Evolutionary conservation across 2,329 filamentous ascomycete species (phyloP).

Genomic region (Cordyceps javanica): DNA sequence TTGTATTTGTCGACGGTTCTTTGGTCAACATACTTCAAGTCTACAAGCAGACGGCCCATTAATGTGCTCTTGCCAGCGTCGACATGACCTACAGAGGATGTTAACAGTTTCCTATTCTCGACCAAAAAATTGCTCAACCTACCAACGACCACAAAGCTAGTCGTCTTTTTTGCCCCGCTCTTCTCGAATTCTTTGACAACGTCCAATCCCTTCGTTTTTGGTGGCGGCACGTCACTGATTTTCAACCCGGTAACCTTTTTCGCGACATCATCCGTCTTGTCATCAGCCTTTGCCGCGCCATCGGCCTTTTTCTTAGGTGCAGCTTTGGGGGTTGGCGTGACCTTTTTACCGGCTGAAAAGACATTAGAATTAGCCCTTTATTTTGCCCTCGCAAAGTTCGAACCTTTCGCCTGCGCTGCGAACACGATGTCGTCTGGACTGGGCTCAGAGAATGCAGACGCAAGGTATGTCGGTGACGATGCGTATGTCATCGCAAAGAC

Average conservation of each 20-base stretch:
- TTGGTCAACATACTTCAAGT: constrained; percentile 82
- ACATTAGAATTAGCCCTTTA: constrained; percentile 48
- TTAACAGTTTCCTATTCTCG: neutral
- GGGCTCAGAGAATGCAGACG: constrained; percentile 69
- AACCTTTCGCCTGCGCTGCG: constrained; percentile 85
- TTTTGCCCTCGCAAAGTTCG: constrained; percentile 49
- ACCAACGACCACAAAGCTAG: constrained; percentile 93
- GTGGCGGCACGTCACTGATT: constrained; percentile 48
- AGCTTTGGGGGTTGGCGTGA: constrained; percentile 31
- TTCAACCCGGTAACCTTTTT: constrained; percentile 30
- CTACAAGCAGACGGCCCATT: constrained; percentile 89
- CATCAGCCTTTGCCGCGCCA: constrained; percentile 19
- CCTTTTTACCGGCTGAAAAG: constrained; percentile 48
- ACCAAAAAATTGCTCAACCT: constrained; percentile 29
- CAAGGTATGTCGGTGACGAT: constrained; percentile 41
- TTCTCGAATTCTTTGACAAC: constrained; percentile 77
- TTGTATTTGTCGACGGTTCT: constrained; percentile 82
- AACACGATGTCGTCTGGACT: constrained; percentile 89
- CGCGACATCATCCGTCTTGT: constrained; percentile 18
- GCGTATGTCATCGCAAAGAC: constrained; percentile 44
- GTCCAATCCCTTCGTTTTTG: constrained; percentile 73
- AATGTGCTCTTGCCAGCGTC: constrained; percentile 97
- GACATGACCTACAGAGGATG: constrained; percentile 66
- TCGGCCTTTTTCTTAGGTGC: constrained; percentile 36
- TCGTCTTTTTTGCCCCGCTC: constrained; percentile 67